Evolutionary conservation across 1,284 basidiomycete species (phyloP).

Genomic region (Leucoagaricus sp.): DNA sequence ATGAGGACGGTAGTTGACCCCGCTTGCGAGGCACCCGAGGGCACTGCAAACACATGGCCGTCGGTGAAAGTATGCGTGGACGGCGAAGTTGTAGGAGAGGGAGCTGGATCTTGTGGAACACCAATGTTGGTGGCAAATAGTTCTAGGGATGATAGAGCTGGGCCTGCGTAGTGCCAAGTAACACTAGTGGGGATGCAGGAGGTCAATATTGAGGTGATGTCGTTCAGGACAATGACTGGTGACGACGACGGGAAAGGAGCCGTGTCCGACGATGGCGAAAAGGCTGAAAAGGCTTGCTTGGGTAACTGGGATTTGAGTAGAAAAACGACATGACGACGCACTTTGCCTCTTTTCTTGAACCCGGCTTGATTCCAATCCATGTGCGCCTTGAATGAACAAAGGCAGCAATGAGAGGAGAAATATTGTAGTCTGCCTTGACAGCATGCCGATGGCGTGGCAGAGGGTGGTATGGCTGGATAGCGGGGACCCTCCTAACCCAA

Average conservation of each 20-base stretch:
- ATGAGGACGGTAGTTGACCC: background rate
- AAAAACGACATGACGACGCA: background rate
- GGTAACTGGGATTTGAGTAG: too few species aligned
- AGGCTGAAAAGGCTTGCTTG: background rate
- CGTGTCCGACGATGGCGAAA: background rate
- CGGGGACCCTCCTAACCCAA: background rate
- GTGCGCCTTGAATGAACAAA: conserved; percentile 14
- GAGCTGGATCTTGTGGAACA: conserved; percentile 22
- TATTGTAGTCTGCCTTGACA: background rate
- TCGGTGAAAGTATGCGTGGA: conserved; percentile 31
- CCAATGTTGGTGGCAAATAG: conserved; percentile 37
- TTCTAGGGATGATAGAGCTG: conserved; percentile 30
- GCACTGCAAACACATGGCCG: conserved; percentile 29
- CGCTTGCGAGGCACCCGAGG: conserved; percentile 14
- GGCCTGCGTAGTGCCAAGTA: conserved; percentile 40
- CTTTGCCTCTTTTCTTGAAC: conserved; percentile 1
- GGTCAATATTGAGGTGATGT: conserved; percentile 26
- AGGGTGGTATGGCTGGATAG: background rate
- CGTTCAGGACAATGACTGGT: background rate
- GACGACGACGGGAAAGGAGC: background rate
- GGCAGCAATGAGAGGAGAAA: background rate
- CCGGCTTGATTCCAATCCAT: background rate
- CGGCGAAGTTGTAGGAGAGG: conserved; percentile 33
- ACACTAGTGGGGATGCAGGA: conserved; percentile 39
- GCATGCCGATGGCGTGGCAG: background rate